A percentile compares a stretch with the other conserved stretches of the same genome.
These are phyloP conservation scores for Hortiboletus campestris DNA, from an alignment of 768 basidiomycete genomes.

Conservation along the genomic window DNA sequence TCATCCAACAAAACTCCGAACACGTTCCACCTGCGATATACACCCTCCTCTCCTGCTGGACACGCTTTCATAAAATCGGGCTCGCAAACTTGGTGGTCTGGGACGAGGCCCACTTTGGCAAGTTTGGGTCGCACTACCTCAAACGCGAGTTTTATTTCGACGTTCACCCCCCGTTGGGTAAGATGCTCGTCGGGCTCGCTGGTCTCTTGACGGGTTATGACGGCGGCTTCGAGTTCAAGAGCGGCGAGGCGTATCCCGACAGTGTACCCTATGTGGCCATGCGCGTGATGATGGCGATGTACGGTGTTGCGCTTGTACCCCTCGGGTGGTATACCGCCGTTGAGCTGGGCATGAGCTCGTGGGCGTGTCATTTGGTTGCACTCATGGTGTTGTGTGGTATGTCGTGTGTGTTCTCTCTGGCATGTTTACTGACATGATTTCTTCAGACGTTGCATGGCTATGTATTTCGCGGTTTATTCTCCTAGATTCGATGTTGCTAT, in stretches of 20 bases:
- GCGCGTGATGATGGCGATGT: constrained; percentile 91
- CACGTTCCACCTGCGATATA: constrained; percentile 79
- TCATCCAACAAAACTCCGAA: constrained; percentile 76
- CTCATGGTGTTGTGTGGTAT: constrained; percentile 90
- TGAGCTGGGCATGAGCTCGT: constrained; percentile 87
- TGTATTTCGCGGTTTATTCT: constrained; percentile 97
- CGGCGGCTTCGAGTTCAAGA: constrained; percentile 92
- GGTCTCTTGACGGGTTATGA: constrained; percentile 91
- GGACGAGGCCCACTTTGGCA: constrained; percentile 99
- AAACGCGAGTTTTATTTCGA: constrained; percentile 99
- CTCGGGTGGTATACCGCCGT: constrained; percentile 96
- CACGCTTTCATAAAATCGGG: constrained; percentile 92
- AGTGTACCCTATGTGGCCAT: constrained; percentile 90
- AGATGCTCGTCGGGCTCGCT: constrained; percentile 96
- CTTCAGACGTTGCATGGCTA: constrained; percentile 89
- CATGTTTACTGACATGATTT: neutral
- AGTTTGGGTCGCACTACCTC: constrained; percentile 97
- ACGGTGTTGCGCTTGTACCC: constrained; percentile 94
- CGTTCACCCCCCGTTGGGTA: constrained; percentile 96
- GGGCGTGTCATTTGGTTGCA: constrained; percentile 88
- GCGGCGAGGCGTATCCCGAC: constrained; percentile 80
- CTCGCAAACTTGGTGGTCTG: constrained; percentile 84
- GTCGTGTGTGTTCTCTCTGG: constrained; percentile 24
- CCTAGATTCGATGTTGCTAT: constrained; percentile 97
- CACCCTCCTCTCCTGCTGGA: constrained; percentile 92